phyloP scores from a whole-genome alignment of 139 green algal species.

The Chlamydomonas applanata region DNA sequence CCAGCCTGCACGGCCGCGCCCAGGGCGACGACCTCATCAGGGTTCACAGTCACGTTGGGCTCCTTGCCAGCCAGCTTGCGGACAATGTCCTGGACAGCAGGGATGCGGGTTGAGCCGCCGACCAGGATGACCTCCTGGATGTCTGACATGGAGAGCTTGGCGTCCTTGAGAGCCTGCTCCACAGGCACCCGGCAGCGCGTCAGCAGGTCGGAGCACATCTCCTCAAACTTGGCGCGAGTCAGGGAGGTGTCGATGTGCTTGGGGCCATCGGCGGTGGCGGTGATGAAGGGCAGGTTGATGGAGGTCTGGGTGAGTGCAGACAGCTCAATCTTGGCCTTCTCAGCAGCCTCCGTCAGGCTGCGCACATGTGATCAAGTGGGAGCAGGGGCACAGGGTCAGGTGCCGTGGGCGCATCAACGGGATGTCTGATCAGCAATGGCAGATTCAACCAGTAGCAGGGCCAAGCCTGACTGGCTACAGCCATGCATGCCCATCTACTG shows the following conservation, averaged over 20 bases:
- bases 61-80: constrained; percentile 87
- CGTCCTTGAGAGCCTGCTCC: constrained; percentile 90
- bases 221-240: constrained; percentile 79
- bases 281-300: constrained; percentile 99
- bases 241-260: constrained; percentile 98
- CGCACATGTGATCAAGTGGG: constrained; percentile 14
- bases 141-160: constrained; percentile 87
- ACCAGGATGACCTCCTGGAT: constrained; percentile 95
- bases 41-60: constrained; percentile 97
- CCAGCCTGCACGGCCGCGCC: constrained; percentile 94
- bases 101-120: constrained; percentile 96
- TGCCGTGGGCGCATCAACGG: too few relatives aligned
- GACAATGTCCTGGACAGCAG: constrained; percentile 91
- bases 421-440: too few relatives aligned
- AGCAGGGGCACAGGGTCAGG: too few relatives aligned
- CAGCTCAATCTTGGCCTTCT: constrained; percentile 99
- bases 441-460: too few relatives aligned
- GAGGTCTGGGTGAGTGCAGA: constrained; percentile 71
- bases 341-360: constrained; percentile 91
- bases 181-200: constrained; percentile 86
- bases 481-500: too few relatives aligned
- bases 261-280: constrained; percentile 94
- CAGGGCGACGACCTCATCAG: constrained; percentile 98
- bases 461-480: too few relatives aligned
- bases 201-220: constrained; percentile 93